A percentile compares a stretch with the other conserved stretches of the same genome.
Evolutionary conservation across 1,284 basidiomycete genomes (phyloP).

Genomic region (Ustilago hordei): DNA sequence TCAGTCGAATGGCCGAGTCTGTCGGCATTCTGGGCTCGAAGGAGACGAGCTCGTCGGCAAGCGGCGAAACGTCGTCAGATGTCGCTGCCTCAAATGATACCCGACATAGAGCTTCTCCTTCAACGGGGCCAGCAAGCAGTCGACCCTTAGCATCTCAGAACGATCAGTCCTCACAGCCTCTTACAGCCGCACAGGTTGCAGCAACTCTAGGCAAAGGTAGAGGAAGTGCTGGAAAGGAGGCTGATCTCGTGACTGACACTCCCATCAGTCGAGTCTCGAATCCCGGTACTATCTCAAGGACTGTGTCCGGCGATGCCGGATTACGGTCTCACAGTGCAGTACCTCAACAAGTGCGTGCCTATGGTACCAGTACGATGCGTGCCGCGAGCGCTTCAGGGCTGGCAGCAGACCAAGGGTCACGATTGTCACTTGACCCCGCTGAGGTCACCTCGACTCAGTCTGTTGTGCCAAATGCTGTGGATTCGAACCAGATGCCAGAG

Average conservation of each 20-base stretch:
- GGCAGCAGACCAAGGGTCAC: neutral
- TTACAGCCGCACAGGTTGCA: conserved; percentile 18
- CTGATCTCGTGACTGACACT: neutral
- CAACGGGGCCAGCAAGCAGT: neutral
- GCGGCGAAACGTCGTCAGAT: conserved; percentile 23
- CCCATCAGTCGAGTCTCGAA: conserved; percentile 13
- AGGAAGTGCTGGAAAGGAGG: conserved; percentile 5
- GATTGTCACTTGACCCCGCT: conserved; percentile 1
- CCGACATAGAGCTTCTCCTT: neutral
- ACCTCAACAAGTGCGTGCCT: conserved; percentile 26
- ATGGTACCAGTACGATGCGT: conserved; percentile 17
- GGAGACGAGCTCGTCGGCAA: conserved; percentile 14
- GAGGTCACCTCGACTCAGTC: neutral
- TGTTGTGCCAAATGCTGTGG: neutral
- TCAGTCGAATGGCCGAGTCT: conserved; percentile 56
- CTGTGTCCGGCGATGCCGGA: conserved; percentile 10
- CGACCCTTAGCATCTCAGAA: neutral
- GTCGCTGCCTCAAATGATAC: conserved; percentile 3
- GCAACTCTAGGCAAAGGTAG: conserved; percentile 21
- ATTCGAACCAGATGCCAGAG: conserved; percentile 16
- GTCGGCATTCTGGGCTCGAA: conserved; percentile 37
- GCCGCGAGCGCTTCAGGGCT: conserved; percentile 3
- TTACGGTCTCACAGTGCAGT: conserved; percentile 14
- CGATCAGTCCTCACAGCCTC: conserved; percentile 3
- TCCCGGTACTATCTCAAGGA: conserved; percentile 12